These are phyloP conservation scores for Suillus tomentosus DNA, from an alignment of 768 basidiomycete species.

Conservation along the genomic window DNA sequence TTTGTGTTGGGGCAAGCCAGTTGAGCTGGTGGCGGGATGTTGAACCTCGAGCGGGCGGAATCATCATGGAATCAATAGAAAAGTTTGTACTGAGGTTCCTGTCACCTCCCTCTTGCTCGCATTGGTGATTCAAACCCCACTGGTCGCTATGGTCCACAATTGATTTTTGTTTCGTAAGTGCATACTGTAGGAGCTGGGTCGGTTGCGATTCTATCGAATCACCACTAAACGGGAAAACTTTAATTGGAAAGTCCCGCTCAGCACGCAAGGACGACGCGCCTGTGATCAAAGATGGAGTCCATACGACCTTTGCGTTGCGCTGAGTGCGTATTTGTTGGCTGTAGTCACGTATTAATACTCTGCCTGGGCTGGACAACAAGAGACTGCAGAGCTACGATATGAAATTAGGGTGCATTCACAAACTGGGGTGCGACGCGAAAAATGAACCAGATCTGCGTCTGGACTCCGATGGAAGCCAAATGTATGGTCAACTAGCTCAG, in stretches of 20 bases:
- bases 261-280: conserved; percentile 35
- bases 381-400: not conserved
- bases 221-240: conserved; percentile 39
- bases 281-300: conserved; percentile 36
- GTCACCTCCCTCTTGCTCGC: conserved; percentile 24
- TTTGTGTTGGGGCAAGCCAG: conserved; percentile 56
- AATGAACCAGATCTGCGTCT: not conserved
- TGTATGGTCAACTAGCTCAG: conserved; percentile 11
- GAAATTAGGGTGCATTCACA: not conserved
- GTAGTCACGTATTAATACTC: not conserved
- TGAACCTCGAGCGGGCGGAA: conserved; percentile 32
- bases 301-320: conserved; percentile 24
- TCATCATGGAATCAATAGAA: conserved; percentile 45
- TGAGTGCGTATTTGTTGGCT: not conserved
- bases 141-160: conserved; percentile 18
- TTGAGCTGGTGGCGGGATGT: conserved; percentile 57
- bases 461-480: not conserved
- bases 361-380: not conserved
- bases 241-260: conserved; percentile 18
- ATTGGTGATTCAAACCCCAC: conserved; percentile 19
- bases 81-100: conserved; percentile 34
- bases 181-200: conserved; percentile 52
- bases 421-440: not conserved
- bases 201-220: conserved; percentile 54
- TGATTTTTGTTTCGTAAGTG: conserved; percentile 35